A percentile compares a stretch with the other conserved stretches of the same genome.
Evolutionary conservation across 192 early-diverging fungal species (phyloP).

Genomic region (Endogone sp.): DNA sequence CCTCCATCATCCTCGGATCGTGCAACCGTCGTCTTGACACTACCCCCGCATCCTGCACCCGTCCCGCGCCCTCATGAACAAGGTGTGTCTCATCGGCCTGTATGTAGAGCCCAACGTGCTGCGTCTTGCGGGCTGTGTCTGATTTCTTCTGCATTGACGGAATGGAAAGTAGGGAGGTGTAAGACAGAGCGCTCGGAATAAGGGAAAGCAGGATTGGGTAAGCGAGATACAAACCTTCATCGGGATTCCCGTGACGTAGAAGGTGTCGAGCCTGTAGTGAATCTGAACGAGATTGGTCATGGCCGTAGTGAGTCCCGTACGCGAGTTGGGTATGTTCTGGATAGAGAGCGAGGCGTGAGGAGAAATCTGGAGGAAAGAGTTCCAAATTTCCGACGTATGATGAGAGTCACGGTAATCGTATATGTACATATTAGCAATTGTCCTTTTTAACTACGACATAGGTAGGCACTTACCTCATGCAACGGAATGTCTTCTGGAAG

Average conservation of each 20-base stretch:
- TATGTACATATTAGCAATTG: too few relatives aligned
- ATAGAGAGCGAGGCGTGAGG: slow-evolving; percentile 7
- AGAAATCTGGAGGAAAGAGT: neutral
- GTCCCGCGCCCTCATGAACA: neutral
- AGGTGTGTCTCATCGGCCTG: neutral
- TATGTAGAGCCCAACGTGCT: neutral
- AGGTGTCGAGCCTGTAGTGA: slow-evolving; percentile 8
- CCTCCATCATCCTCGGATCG: neutral
- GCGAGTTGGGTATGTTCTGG: slow-evolving; percentile 11
- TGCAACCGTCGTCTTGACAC: neutral
- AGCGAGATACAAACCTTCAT: slow-evolving; percentile 15
- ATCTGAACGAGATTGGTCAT: slow-evolving; percentile 18
- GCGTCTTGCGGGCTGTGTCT: neutral
- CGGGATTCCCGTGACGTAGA: slow-evolving; percentile 14
- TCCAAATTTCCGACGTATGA: too few relatives aligned
- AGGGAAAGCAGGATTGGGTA: too few relatives aligned
- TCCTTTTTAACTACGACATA: too few relatives aligned
- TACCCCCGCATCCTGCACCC: neutral
- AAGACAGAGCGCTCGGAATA: too few relatives aligned
- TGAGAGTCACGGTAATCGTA: too few relatives aligned
- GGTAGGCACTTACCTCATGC: neutral
- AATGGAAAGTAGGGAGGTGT: too few relatives aligned
- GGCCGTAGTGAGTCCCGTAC: slow-evolving; percentile 2
- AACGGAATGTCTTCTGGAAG: neutral
- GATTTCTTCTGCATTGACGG: neutral